Percentiles rank a stretch among this genome's conserved stretches.
phyloP scores from a whole-genome alignment of 495 filamentous ascomycete species.

The Pseudotulostoma volvatum region DNA sequence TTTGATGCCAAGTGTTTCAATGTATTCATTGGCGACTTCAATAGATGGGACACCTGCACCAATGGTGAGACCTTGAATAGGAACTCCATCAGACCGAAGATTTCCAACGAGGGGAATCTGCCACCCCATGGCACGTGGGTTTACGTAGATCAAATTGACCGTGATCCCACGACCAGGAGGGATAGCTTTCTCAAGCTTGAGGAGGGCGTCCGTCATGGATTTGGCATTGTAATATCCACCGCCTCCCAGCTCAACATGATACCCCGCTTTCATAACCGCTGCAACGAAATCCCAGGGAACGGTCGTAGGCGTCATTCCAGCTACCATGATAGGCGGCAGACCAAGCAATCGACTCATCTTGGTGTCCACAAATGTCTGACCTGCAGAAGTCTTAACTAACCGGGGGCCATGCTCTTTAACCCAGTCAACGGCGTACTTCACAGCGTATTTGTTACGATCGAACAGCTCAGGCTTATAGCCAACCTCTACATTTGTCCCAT shows the following conservation, averaged over 20 bases:
- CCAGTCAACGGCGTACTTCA: constrained; percentile 96
- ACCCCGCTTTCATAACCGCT: constrained; percentile 23
- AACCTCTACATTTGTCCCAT: constrained; percentile 6
- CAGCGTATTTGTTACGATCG: constrained; percentile 82
- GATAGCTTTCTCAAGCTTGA: constrained; percentile 12
- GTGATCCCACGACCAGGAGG: constrained; percentile 20
- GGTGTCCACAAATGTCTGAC: constrained; percentile 13
- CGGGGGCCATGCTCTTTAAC: constrained; percentile 54
- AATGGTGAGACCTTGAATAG: constrained; percentile 28
- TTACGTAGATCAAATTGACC: constrained; percentile 25
- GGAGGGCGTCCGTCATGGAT: constrained; percentile 16
- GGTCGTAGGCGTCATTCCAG: constrained; percentile 31
- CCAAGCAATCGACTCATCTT: constrained; percentile 20
- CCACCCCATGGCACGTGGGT: constrained; percentile 20
- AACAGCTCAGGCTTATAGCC: constrained; percentile 9
- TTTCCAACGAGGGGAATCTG: constrained; percentile 18
- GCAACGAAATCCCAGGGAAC: constrained; percentile 22
- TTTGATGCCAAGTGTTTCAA: constrained; percentile 29
- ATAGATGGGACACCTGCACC: constrained; percentile 35
- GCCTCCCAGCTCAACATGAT: constrained; percentile 23
- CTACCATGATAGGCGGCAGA: constrained; percentile 24
- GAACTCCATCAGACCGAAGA: constrained; percentile 10
- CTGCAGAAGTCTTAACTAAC: constrained; percentile 5
- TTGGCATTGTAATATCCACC: constrained; percentile 19
- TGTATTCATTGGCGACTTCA: constrained; percentile 31